Conservation (phyloP, 2,329 filamentous ascomycete genomes). For the Hymenoscyphus infarciens region DNA sequence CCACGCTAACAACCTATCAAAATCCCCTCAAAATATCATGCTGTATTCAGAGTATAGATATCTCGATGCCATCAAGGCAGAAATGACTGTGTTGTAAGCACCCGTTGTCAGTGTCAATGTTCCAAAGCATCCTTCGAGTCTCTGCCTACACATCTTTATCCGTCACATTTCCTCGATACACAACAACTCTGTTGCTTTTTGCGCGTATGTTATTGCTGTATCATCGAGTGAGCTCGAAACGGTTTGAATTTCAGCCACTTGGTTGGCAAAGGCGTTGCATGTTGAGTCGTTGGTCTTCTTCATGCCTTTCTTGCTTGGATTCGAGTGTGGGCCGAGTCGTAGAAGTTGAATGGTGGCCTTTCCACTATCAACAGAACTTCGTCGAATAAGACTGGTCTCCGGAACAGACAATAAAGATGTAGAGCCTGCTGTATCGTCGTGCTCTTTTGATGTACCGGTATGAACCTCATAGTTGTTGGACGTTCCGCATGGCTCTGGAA, state of each 20-base stretch:
- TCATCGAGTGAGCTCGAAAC: neutral
- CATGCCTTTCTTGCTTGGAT: neutral
- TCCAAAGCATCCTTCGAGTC: neutral
- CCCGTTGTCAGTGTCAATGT: neutral
- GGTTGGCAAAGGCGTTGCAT: neutral
- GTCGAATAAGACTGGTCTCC: neutral
- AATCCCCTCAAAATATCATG: neutral
- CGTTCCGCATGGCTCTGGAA: neutral
- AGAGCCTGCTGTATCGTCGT: neutral
- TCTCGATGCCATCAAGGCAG: neutral
- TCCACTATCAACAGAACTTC: neutral
- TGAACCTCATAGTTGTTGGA: neutral
- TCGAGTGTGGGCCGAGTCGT: neutral
- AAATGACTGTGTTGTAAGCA: neutral
- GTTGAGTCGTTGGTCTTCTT: neutral
- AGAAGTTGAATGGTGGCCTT: neutral
- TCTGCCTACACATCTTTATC: neutral
- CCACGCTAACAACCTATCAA: neutral
- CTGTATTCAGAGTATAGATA: neutral
- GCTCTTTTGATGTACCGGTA: neutral
- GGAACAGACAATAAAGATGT: neutral
- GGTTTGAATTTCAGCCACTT: neutral
- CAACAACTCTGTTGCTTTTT: neutral
- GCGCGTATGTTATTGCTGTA: neutral
- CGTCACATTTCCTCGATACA: neutral